These are phyloP conservation scores for Geosmithia putterillii DNA, from an alignment of 2,329 filamentous ascomycete species.

Conservation along the genomic window DNA sequence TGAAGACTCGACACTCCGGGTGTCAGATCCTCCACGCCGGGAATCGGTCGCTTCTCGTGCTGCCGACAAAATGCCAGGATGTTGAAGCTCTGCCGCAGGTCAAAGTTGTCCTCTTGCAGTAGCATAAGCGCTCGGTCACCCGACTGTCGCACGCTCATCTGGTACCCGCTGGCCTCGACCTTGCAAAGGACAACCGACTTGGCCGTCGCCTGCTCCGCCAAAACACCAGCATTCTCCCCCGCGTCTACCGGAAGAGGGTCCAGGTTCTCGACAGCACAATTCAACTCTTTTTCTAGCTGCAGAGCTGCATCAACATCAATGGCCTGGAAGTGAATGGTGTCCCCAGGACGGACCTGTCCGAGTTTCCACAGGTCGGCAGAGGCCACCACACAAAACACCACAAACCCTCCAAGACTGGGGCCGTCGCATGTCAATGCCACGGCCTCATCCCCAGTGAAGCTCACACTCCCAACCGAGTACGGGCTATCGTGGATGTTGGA, in stretches of 20 bases:
- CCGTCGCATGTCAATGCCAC: constrained; percentile 25
- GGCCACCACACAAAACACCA: constrained; percentile 23
- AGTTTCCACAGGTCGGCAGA: constrained; percentile 28
- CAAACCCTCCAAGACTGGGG: constrained; percentile 27
- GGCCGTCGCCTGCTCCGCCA: background rate
- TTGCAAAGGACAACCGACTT: background rate
- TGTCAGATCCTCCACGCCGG: constrained; percentile 15
- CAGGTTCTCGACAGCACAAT: constrained; percentile 8
- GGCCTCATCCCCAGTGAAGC: constrained; percentile 27
- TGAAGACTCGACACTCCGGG: constrained; percentile 22
- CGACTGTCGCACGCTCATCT: constrained; percentile 11
- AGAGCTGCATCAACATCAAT: constrained; percentile 13
- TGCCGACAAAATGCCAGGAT: constrained; percentile 21
- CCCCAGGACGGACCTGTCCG: constrained; percentile 25
- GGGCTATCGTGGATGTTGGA: constrained; percentile 26
- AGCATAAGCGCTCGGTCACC: constrained; percentile 17
- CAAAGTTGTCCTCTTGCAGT: constrained; percentile 10
- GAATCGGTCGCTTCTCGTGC: constrained; percentile 12
- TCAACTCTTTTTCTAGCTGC: constrained; percentile 10
- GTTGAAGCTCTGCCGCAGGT: constrained; percentile 17
- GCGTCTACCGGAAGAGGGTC: background rate
- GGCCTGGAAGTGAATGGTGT: constrained; percentile 18
- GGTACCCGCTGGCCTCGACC: background rate
- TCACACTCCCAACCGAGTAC: constrained; percentile 26
- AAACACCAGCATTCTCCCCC: background rate